These are phyloP conservation scores for Pulicaria dysenterica DNA, from an alignment of 129 eudicot genomes.

Conservation along the genomic window DNA sequence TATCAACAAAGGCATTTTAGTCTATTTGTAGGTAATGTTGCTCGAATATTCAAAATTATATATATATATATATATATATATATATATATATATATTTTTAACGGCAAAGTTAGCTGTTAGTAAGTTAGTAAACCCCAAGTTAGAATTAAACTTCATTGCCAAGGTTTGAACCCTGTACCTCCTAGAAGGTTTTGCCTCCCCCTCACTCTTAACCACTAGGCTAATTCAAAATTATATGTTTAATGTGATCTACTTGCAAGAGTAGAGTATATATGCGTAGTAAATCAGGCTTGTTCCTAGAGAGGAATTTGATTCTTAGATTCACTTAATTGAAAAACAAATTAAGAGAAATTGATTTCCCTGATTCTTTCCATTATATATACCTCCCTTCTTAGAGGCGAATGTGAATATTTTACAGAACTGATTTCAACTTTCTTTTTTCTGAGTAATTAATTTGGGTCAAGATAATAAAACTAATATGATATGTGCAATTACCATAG, in stretches of 20 bases:
- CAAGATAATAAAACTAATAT: background rate
- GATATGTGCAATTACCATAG: no score
- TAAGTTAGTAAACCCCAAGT: no score
- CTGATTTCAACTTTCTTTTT: background rate
- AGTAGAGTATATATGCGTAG: constrained; percentile 30
- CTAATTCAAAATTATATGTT: background rate
- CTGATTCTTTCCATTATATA: constrained; percentile 11
- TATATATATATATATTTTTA: no score
- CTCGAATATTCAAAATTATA: background rate
- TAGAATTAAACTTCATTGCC: no score
- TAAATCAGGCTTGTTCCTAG: constrained; percentile 18
- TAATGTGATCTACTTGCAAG: constrained; percentile 15
- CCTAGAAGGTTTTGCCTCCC: no score
- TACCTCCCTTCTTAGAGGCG: background rate
- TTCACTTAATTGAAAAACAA: constrained; percentile 14
- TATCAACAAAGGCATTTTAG: background rate
- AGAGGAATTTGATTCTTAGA: constrained; percentile 26
- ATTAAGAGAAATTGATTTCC: constrained; percentile 12
- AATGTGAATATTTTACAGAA: background rate
- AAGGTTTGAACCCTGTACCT: no score
- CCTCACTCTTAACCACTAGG: no score
- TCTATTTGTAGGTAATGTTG: constrained; percentile 2
- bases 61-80: no score
- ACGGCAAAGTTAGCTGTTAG: no score
- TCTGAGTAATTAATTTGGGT: background rate